Percentiles rank a stretch among this genome's conserved stretches.
Evolutionary conservation across 1,139 yeast genomes (phyloP).

Genomic region (Zhuliangozyma parablackwelliae): DNA sequence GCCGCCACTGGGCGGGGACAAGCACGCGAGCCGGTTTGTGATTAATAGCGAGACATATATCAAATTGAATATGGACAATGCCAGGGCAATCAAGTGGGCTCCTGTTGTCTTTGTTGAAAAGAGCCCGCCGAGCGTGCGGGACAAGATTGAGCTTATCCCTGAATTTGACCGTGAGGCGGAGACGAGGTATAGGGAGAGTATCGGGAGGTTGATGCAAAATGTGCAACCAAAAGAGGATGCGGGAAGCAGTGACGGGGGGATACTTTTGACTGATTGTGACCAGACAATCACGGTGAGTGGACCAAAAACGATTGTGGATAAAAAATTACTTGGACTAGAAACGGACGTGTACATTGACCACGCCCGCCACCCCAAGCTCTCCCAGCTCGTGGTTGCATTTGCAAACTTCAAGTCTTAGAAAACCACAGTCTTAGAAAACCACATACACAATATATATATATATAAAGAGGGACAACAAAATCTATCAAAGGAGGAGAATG

Average conservation of each 20-base stretch:
- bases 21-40: constrained; percentile 9
- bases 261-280: too few species aligned
- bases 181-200: constrained; percentile 10
- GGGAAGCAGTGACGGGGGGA: too few species aligned
- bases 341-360: constrained; percentile 5
- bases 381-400: too few species aligned
- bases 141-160: constrained; percentile 11
- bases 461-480: neutral
- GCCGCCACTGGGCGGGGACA: too few species aligned
- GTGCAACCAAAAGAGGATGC: neutral
- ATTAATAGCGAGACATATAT: constrained; percentile 10
- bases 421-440: too few species aligned
- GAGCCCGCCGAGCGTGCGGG: constrained; percentile 8
- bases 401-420: neutral
- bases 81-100: constrained; percentile 1
- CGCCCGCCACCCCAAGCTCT: constrained; percentile 4
- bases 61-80: constrained; percentile 2
- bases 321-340: neutral
- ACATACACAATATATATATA: neutral
- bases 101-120: constrained; percentile 4
- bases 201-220: constrained; percentile 6
- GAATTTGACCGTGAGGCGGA: constrained; percentile 11
- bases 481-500: constrained; percentile 11
- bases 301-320: constrained; percentile 1
- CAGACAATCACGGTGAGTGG: too few species aligned